These are phyloP conservation scores for Beta macrorhiza DNA, from an alignment of 179 eudicot genomes.

Conservation along the genomic window DNA sequence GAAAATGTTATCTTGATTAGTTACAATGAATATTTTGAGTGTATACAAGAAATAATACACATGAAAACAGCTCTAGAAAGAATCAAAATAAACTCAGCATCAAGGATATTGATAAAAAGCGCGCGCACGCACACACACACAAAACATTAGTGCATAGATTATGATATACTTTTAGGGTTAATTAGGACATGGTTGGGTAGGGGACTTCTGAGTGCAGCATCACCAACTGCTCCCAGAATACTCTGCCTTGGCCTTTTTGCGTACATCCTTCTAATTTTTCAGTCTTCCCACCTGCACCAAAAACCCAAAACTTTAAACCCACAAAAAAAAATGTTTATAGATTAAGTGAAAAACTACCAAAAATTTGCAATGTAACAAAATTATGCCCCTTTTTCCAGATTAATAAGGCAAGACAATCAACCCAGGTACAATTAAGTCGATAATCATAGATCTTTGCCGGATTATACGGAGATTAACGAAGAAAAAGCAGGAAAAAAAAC, in stretches of 20 bases:
- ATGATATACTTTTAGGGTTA: neutral
- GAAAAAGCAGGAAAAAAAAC: neutral
- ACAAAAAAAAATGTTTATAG: neutral
- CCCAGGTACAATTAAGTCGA: neutral
- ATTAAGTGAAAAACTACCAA: neutral
- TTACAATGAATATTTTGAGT: neutral
- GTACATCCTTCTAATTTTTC: conserved; percentile 9
- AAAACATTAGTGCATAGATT: neutral
- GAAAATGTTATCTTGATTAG: neutral
- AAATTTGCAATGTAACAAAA: neutral
- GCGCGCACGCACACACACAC: no score
- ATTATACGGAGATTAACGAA: neutral
- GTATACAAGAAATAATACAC: neutral
- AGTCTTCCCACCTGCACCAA: conserved; percentile 2
- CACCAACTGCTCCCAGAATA: conserved; percentile 29
- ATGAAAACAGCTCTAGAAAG: neutral
- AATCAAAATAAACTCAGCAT: neutral
- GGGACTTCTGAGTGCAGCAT: conserved; percentile 25
- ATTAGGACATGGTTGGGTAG: neutral
- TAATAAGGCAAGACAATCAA: neutral
- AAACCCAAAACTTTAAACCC: neutral
- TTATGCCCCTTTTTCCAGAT: neutral
- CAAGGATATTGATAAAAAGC: neutral
- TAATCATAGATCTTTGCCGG: neutral
- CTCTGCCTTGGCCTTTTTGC: conserved; percentile 13